These are phyloP conservation scores for Sarcocystis neurona DNA, from an alignment of 169 alveolate species.

Conservation along the genomic window DNA sequence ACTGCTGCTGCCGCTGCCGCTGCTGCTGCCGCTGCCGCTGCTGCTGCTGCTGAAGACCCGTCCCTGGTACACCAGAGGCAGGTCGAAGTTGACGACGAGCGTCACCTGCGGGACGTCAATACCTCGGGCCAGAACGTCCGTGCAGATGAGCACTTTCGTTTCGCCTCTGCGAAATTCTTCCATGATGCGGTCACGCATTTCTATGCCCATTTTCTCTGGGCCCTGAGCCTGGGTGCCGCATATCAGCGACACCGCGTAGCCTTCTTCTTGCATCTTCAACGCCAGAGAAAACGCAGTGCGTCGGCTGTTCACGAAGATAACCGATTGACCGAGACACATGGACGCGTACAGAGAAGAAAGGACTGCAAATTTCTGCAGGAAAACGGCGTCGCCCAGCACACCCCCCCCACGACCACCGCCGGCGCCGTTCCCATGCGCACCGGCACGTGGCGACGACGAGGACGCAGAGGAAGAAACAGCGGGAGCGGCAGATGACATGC, in stretches of 20 bases:
- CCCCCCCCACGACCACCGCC: no score
- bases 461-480: neutral
- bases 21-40: no score
- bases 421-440: no score
- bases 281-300: slow-evolving; percentile 91
- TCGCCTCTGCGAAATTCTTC: slow-evolving; percentile 93
- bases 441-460: neutral
- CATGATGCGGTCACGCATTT: slow-evolving; percentile 94
- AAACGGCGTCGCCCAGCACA: neutral
- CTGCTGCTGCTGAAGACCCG: slow-evolving; percentile 2
- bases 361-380: slow-evolving; percentile 91
- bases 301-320: slow-evolving; percentile 95
- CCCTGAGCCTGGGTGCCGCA: slow-evolving; percentile 85
- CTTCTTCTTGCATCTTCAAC: slow-evolving; percentile 87
- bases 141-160: slow-evolving; percentile 94
- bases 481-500: neutral
- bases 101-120: slow-evolving; percentile 96
- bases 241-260: slow-evolving; percentile 84
- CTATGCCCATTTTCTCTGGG: slow-evolving; percentile 90
- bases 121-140: slow-evolving; percentile 98
- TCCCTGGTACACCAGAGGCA: slow-evolving; percentile 76
- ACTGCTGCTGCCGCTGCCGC: no score
- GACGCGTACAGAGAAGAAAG: slow-evolving; percentile 92
- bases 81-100: slow-evolving; percentile 91
- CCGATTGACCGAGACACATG: slow-evolving; percentile 95